Evolutionary conservation across 352 stramenopile genomes (phyloP).

Genomic region (Peronospora destructor): DNA sequence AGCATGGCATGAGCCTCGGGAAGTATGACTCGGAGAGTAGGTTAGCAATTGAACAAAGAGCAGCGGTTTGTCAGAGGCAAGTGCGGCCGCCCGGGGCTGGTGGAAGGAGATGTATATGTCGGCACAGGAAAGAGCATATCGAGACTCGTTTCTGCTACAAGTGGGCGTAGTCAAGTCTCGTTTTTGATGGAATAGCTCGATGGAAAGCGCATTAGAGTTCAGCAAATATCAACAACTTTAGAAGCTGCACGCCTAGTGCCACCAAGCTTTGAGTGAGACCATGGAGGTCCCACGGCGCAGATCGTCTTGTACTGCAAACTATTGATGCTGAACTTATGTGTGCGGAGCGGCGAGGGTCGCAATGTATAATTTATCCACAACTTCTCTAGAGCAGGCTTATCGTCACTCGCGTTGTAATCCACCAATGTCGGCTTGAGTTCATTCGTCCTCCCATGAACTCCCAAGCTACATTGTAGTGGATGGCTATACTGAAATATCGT

Average conservation of each 20-base stretch:
- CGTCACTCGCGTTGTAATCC: no score
- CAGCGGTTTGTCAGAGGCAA: background rate
- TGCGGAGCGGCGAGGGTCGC: no score
- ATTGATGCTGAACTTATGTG: no score
- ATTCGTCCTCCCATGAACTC: no score
- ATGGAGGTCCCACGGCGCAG: background rate
- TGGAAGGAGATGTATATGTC: no score
- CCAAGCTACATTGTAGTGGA: no score
- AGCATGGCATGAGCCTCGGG: slow-evolving; percentile 30
- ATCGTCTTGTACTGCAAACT: background rate
- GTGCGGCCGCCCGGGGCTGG: no score
- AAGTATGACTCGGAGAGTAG: slow-evolving; percentile 13
- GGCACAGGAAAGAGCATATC: slow-evolving; percentile 11
- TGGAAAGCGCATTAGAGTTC: slow-evolving; percentile 6
- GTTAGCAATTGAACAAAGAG: slow-evolving; percentile 26
- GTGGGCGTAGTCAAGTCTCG: slow-evolving; percentile 8
- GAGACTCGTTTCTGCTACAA: slow-evolving; percentile 30
- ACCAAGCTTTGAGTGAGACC: background rate
- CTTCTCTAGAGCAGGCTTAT: no score
- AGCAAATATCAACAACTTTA: slow-evolving; percentile 18
- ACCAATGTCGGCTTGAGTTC: no score
- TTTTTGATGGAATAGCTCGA: slow-evolving; percentile 5
- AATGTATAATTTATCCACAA: no score
- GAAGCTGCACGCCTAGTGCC: slow-evolving; percentile 6
- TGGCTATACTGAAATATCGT: no score